phyloP scores from a whole-genome alignment of 352 stramenopile genomes.

The Plasmopara halstedii region DNA sequence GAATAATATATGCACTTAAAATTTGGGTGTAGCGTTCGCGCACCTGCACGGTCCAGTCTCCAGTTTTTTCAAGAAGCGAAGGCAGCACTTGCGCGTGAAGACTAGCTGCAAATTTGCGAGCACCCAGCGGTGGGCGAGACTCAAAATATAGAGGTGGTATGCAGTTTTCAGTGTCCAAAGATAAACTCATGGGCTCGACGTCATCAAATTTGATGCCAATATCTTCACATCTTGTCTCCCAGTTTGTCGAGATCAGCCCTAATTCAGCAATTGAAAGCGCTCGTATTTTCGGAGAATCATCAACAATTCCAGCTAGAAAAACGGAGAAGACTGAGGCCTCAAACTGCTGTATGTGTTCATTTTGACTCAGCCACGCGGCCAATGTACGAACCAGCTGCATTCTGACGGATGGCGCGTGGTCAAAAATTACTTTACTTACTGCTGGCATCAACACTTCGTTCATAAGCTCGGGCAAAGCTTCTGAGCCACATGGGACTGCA shows the following conservation, averaged over 20 bases:
- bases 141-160: slow-evolving; percentile 43
- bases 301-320: slow-evolving; percentile 52
- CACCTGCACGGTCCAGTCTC: slow-evolving; percentile 76
- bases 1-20: slow-evolving; percentile 53
- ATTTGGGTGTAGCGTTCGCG: slow-evolving; percentile 68
- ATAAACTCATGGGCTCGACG: slow-evolving; percentile 32
- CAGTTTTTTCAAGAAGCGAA: slow-evolving; percentile 54
- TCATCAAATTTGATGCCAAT: slow-evolving; percentile 8
- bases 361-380: slow-evolving; percentile 49
- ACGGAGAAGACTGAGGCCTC: slow-evolving; percentile 57
- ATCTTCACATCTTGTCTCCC: slow-evolving; percentile 29
- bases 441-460: slow-evolving; percentile 65
- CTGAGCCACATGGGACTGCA: slow-evolving; percentile 56
- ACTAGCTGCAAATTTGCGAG: slow-evolving; percentile 38
- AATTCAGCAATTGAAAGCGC: slow-evolving; percentile 31
- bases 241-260: slow-evolving; percentile 35
- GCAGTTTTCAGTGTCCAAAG: slow-evolving; percentile 11
- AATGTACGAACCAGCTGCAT: slow-evolving; percentile 62
- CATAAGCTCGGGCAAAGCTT: slow-evolving; percentile 64
- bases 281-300: slow-evolving; percentile 66
- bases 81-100: slow-evolving; percentile 44
- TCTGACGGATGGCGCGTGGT: slow-evolving; percentile 52
- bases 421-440: slow-evolving; percentile 60
- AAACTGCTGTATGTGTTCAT: slow-evolving; percentile 53
- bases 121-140: slow-evolving; percentile 34